Conservation (phyloP, 306 rosid species). For the Cucurbita ficifolia region DNA sequence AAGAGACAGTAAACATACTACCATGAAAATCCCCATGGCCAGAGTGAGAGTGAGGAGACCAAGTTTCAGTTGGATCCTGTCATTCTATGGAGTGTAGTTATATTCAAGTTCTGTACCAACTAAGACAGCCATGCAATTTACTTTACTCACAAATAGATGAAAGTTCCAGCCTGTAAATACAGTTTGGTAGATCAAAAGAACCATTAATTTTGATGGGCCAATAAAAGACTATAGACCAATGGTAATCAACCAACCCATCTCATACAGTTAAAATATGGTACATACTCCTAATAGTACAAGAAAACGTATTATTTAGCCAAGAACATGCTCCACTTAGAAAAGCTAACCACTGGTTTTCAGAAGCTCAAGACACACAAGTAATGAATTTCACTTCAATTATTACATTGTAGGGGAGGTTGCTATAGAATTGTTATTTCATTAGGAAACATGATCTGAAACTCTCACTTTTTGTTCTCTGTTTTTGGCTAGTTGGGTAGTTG, state of each 20-base stretch:
- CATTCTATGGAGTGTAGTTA: background rate
- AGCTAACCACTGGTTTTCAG: background rate
- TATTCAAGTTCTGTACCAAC: background rate
- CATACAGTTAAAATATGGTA: background rate
- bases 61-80: background rate
- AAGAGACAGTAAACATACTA: conserved; percentile 16
- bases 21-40: conserved; percentile 28
- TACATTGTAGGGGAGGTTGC: background rate
- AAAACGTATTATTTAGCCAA: background rate
- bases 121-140: background rate
- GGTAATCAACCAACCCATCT: conserved; percentile 3
- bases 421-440: background rate
- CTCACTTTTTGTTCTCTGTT: background rate
- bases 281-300: background rate
- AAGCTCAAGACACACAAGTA: background rate
- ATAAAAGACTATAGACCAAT: background rate
- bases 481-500: background rate
- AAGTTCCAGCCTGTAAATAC: conserved; percentile 6
- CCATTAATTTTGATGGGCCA: conserved; percentile 3
- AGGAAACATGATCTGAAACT: background rate
- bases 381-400: background rate
- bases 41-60: background rate
- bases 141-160: background rate
- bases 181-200: conserved; percentile 1
- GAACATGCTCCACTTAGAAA: background rate